Base-by-base conservation (phyloP, 176 grass and related monocot genomes). In the Zea mays region DNA sequence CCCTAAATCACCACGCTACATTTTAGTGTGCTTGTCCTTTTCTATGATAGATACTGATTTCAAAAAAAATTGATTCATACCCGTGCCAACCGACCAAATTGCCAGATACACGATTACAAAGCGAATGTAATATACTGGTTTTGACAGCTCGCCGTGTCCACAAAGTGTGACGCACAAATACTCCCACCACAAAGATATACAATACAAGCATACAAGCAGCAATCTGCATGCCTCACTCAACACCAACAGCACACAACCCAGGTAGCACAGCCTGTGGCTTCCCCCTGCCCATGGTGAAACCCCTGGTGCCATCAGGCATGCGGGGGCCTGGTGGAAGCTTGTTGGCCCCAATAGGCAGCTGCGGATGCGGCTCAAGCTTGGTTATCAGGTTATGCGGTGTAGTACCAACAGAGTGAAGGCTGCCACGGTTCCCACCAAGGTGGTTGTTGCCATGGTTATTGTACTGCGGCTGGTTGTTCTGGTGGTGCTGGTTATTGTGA, bases 261-360 rank as follows among this genome's bases (percentile, higher is more conserved):
- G 65, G 77, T 46, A 17, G 52, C 20, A 58, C 38, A 5, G 76
- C 46, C 65, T 89, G 79, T 16, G 61, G 91, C 71, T 90, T 98
- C 14, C 95, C 95, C 42, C 95, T 81, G 73, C 95, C 91, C 59
- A 98, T 76, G 11, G 85, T 46, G 42, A 98, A 98, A 84, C 95
- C 95, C 27, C 87, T 90, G 0, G 91, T 98, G 76, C 92, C 95
- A 61, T 98, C 92, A 33, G 95, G 89, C 95, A 98, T 98, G 54
- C 85, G 91, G 6, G 95, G 91, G 1, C 95, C 91, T 7, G 87
- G 95, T 62, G 91, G 91, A 38, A 80, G 91, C 59, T 94, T 98
- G 38, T 51, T 79, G 45, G 87, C 74, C 36, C 84, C 81, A 7
- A 77, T 74, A n/a, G 48, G 76, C 63, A 65, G 84, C 62, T 85